These are phyloP conservation scores for Corynascus novoguineensis DNA, from an alignment of 495 filamentous ascomycete species.

Conservation along the genomic window DNA sequence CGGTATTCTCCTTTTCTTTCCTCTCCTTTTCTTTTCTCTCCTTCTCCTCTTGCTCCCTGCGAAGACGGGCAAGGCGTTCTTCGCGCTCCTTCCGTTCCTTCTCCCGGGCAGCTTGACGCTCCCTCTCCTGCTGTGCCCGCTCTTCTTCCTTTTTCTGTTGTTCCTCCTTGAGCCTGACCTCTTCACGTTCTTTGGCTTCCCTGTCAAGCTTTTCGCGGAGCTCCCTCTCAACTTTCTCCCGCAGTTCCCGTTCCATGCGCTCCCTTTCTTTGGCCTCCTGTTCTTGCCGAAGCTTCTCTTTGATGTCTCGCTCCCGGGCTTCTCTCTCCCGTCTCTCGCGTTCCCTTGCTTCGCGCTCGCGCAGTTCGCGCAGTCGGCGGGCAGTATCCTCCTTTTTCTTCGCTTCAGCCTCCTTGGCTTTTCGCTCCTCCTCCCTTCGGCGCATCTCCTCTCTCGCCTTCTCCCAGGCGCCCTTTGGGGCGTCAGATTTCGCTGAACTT, in stretches of 20 bases:
- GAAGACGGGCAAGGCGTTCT: conserved; percentile 22
- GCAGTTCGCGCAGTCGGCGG: conserved; percentile 47
- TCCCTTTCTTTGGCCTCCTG: conserved; percentile 39
- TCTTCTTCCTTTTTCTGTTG: conserved; percentile 23
- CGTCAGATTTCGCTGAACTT: conserved; percentile 19
- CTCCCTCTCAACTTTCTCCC: conserved; percentile 39
- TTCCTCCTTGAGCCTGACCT: conserved; percentile 29
- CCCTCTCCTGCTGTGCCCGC: conserved; percentile 5
- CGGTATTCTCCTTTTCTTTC: conserved; percentile 33
- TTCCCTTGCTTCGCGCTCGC: conserved; percentile 59
- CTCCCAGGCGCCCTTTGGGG: conserved; percentile 56
- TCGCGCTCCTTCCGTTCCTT: conserved; percentile 38
- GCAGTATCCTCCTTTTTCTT: conserved; percentile 48
- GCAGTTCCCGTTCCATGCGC: conserved; percentile 43
- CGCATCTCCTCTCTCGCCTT: conserved; percentile 65
- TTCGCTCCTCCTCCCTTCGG: conserved; percentile 56
- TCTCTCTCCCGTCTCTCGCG: conserved; percentile 50
- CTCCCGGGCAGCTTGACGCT: conserved; percentile 15
- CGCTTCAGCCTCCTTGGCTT: conserved; percentile 44
- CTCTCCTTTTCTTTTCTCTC: conserved; percentile 32
- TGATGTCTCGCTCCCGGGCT: conserved; percentile 30
- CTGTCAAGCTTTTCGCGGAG: conserved; percentile 30
- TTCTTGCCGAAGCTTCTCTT: conserved; percentile 36
- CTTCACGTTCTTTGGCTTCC: conserved; percentile 38
- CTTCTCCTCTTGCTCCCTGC: conserved; percentile 19